phyloP scores from a whole-genome alignment of 768 basidiomycete genomes.

The Termitomyces sp. region DNA sequence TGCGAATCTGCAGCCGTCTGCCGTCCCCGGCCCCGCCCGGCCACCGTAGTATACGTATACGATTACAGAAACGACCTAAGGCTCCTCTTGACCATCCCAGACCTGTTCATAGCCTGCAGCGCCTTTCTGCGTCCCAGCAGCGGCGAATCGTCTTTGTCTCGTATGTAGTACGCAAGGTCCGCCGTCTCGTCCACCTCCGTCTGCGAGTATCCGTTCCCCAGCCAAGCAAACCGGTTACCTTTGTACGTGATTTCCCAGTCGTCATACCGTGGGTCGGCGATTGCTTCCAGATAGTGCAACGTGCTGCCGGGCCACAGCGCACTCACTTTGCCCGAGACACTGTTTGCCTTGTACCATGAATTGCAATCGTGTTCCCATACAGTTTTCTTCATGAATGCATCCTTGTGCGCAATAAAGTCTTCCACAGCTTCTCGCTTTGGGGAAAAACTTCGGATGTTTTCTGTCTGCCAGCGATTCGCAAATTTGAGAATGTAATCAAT shows the following conservation, averaged over 20 bases:
- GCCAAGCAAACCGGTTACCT: conserved; percentile 27
- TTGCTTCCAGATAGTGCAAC: conserved; percentile 28
- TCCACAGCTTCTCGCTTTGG: conserved; percentile 27
- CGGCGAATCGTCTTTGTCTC: conserved; percentile 7
- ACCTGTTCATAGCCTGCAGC: conserved; percentile 7
- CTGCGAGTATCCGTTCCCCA: conserved; percentile 29
- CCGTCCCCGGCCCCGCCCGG: not conserved
- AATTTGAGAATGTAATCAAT: conserved; percentile 27
- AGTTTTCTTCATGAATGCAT: conserved; percentile 26
- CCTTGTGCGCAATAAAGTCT: conserved; percentile 25
- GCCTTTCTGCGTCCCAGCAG: conserved; percentile 9
- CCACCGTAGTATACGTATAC: not conserved
- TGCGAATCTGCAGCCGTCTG: no score
- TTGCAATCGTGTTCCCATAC: conserved; percentile 26
- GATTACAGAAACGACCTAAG: not conserved
- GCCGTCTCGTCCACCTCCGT: conserved; percentile 24
- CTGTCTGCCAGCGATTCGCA: conserved; percentile 27
- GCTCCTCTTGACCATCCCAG: conserved; percentile 1
- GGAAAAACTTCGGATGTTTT: conserved; percentile 29
- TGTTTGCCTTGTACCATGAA: conserved; percentile 29
- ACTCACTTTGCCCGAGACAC: conserved; percentile 21
- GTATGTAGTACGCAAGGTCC: conserved; percentile 28
- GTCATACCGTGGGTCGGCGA: conserved; percentile 26
- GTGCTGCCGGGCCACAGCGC: conserved; percentile 31
- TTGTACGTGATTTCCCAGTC: conserved; percentile 28